Base-by-base conservation (phyloP, 192 early-diverging fungal species). In the Dissophora ornata region DNA sequence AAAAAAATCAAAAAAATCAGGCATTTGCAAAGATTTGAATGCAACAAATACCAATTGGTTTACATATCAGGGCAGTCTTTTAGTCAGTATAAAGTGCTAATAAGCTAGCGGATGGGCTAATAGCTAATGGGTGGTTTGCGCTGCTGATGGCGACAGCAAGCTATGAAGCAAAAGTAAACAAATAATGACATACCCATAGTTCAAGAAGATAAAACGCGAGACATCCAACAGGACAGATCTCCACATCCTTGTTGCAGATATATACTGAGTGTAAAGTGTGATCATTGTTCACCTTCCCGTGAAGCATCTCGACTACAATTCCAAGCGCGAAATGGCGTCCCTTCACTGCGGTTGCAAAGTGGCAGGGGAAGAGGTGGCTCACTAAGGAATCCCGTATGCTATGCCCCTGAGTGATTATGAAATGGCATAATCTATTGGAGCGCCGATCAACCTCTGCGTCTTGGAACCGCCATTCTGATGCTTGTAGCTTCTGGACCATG, bases 181-280 rank as follows among this genome's bases (percentile, higher is more conserved):
- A n/a, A n/a, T n/a, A n/a, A n/a, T n/a, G n/a, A 21, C 62, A 29
- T 32, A 64, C 62, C 40, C 13, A 64, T 2, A 36, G 24, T 9
- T 45, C 51, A 9, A 64, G 36, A 15, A 64, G 28, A 32, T 53
- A 64, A 30, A 64, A 64, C 3, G 62, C 62, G 1, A 64, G 34
- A 2, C 33, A 53, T 3, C 62, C 51, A 0, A 64, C 41, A 16
- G 62, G 62, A 18, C 62, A 52, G n/a, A 64, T 45, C 40, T 64
- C 62, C 2, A 54, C 62, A 25, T 64, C 62, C 9, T 46, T 54
- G 21, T 64, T 64, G 19, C 62, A 25, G 2, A 64, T 40, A 32
- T 18, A 21, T 0, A 19, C 13, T 10, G 18, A 53, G 12, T 53
- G 21, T 4, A 48, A 2, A 0, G 46, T 29, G 30, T 61, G 28